Conservation (phyloP, 164 flowering plant genomes). For the Magnolia kwangsiensis region DNA sequence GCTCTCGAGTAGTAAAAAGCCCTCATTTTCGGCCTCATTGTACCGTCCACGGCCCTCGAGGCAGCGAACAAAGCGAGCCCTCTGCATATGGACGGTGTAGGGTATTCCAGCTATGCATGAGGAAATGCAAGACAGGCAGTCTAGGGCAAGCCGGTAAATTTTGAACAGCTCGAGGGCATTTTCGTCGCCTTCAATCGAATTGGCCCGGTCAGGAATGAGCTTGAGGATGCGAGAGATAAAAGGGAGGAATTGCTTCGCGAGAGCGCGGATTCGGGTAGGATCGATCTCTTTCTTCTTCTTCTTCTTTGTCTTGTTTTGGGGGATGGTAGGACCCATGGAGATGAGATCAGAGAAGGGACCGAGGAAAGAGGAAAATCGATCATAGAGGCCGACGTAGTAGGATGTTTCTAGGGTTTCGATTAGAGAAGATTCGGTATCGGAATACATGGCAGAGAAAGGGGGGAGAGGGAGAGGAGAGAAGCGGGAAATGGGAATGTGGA, state of each 20-base stretch:
- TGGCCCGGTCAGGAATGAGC: constrained; percentile 52
- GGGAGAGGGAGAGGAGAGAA: neutral
- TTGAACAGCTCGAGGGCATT: constrained; percentile 35
- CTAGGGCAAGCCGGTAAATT: constrained; percentile 38
- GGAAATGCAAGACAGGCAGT: constrained; percentile 22
- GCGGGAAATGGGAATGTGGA: neutral
- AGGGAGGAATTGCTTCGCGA: constrained; percentile 70
- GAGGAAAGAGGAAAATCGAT: constrained; percentile 12
- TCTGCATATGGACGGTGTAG: constrained; percentile 39
- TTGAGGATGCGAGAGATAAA: constrained; percentile 57
- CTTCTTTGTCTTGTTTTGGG: constrained; percentile 12
- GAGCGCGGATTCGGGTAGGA: constrained; percentile 37
- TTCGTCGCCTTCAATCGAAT: constrained; percentile 14
- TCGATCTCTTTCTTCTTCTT: constrained; percentile 10
- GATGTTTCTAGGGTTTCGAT: constrained; percentile 19
- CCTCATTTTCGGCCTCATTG: constrained; percentile 47
- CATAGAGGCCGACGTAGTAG: constrained; percentile 16
- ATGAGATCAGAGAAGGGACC: constrained; percentile 20
- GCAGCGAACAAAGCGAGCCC: constrained; percentile 49
- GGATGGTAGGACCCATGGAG: neutral
- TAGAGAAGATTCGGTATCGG: constrained; percentile 20
- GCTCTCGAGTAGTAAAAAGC: constrained; percentile 43
- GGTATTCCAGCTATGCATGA: constrained; percentile 57
- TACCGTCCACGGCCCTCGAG: constrained; percentile 44
- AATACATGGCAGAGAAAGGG: constrained; percentile 9